These are phyloP conservation scores for Quercus gilva DNA, from an alignment of 306 rosid species.

Conservation along the genomic window DNA sequence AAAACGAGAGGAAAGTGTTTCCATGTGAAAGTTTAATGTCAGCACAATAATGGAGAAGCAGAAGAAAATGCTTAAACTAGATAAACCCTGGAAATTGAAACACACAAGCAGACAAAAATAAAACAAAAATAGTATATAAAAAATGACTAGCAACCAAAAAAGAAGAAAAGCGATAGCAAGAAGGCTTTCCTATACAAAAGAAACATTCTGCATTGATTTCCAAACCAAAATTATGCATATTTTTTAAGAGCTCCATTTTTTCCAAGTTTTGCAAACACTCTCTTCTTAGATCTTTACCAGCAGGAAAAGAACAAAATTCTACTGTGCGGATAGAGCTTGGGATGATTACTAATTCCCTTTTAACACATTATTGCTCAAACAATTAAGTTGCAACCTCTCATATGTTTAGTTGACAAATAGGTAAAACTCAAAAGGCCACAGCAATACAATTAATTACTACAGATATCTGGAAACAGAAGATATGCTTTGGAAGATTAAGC, in stretches of 20 bases:
- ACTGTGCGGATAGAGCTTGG: not conserved
- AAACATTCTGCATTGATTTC: not conserved
- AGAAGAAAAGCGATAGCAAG: not conserved
- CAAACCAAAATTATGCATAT: not conserved
- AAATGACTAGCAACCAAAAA: not conserved
- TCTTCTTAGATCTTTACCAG: not conserved
- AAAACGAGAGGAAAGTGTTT: constrained; percentile 43
- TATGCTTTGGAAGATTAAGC: not conserved
- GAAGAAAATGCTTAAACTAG: constrained; percentile 2
- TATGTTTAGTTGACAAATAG: not conserved
- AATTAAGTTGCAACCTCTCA: not conserved
- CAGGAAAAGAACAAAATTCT: not conserved
- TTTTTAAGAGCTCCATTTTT: not conserved
- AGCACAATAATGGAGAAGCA: constrained; percentile 23
- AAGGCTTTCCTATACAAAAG: not conserved
- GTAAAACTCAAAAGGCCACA: not conserved
- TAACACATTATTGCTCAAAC: constrained; percentile 8
- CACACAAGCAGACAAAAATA: not conserved
- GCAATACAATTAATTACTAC: not conserved
- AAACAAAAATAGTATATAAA: not conserved
- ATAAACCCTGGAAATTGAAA: not conserved
- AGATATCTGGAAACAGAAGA: not conserved
- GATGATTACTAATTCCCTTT: not conserved
- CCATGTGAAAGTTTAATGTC: constrained; percentile 38
- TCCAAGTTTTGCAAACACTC: not conserved